Conservation (phyloP, 495 filamentous ascomycete genomes). For the Trichocladium antarcticum region DNA sequence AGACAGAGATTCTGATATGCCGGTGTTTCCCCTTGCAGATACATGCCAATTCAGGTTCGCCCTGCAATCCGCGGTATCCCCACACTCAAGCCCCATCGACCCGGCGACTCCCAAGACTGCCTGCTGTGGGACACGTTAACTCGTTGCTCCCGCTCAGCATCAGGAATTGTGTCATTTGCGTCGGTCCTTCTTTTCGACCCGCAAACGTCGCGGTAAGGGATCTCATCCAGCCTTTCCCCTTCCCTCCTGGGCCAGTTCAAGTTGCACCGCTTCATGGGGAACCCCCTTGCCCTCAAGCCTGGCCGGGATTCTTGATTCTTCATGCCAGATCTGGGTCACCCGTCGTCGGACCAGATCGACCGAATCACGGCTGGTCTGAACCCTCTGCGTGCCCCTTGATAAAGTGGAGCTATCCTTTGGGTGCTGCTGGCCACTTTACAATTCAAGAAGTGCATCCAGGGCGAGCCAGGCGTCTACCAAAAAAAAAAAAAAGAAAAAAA, state of each 20-base stretch:
- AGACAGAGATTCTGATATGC: slow-evolving; percentile 12
- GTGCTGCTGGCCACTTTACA: slow-evolving; percentile 17
- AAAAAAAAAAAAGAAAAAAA: too few species aligned
- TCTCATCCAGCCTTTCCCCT: slow-evolving; percentile 19
- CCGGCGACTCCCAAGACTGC: slow-evolving; percentile 32
- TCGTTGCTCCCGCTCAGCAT: slow-evolving; percentile 52
- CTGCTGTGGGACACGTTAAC: slow-evolving; percentile 60
- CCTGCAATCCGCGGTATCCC: slow-evolving; percentile 45
- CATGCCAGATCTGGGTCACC: slow-evolving; percentile 9
- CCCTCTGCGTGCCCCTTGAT: slow-evolving; percentile 18
- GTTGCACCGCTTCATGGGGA: too few species aligned
- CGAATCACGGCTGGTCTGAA: slow-evolving; percentile 22
- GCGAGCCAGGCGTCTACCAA: too few species aligned
- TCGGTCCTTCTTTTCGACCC: slow-evolving; percentile 35
- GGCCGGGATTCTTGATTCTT: slow-evolving; percentile 3
- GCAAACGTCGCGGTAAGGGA: slow-evolving; percentile 59
- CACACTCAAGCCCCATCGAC: slow-evolving; percentile 33
- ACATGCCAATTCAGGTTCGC: slow-evolving; percentile 31
- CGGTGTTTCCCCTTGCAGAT: slow-evolving; percentile 37
- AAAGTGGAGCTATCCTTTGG: slow-evolving; percentile 14
- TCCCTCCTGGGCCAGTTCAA: background rate
- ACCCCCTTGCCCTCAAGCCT: slow-evolving; percentile 2
- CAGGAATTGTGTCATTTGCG: slow-evolving; percentile 41
- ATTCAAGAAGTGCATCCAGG: background rate
- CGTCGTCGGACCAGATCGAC: slow-evolving; percentile 10